phyloP scores from a whole-genome alignment of 2,329 filamentous ascomycete species.

The Magnaporthales sp. region DNA sequence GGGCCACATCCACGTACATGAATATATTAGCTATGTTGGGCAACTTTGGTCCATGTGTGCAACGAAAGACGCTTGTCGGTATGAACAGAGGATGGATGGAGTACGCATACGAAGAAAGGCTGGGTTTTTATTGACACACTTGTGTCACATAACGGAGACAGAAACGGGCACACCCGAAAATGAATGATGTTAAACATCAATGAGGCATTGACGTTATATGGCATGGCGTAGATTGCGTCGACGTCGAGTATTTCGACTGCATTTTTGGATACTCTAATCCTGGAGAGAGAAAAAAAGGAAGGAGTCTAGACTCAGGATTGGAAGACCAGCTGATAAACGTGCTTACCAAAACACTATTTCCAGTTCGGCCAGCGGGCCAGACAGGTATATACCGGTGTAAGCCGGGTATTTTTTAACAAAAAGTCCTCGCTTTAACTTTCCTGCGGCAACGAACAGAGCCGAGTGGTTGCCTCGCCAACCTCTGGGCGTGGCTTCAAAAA shows the following conservation, averaged over 20 bases:
- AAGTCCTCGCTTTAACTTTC: too few species aligned
- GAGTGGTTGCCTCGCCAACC: not conserved
- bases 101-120: not conserved
- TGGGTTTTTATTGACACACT: not conserved
- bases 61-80: not conserved
- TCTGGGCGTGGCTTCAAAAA: not conserved
- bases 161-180: not conserved
- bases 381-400: too few species aligned
- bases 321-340: too few species aligned
- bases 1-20: not conserved
- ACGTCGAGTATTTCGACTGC: not conserved
- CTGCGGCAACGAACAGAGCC: not conserved
- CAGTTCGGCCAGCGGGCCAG: too few species aligned
- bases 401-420: too few species aligned
- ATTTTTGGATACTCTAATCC: not conserved
- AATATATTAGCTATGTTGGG: not conserved
- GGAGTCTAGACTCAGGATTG: not conserved
- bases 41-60: not conserved
- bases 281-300: not conserved
- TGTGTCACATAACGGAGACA: not conserved
- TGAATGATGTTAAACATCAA: not conserved
- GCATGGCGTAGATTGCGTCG: not conserved
- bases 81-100: not conserved
- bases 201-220: not conserved
- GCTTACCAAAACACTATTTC: too few species aligned